Percentiles rank a stretch among this genome's conserved stretches.
Conservation (phyloP, 2,329 filamentous ascomycete species). For the Septoria linicola region DNA sequence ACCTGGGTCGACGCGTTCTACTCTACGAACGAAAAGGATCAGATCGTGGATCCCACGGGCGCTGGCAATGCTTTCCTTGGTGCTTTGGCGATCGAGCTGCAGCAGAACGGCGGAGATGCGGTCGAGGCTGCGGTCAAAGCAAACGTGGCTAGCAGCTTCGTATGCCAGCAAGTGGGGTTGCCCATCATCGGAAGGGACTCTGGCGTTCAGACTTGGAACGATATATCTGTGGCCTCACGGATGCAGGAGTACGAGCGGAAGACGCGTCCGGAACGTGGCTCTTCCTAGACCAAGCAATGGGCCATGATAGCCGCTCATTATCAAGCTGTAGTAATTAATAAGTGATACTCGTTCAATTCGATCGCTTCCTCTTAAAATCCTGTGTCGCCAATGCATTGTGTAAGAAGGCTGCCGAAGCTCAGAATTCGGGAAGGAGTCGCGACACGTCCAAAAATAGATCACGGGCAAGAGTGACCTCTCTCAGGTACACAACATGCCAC, state of each 20-base stretch:
- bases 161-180: slow-evolving; percentile 31
- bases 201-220: slow-evolving; percentile 46
- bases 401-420: no score
- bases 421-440: no score
- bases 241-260: slow-evolving; percentile 31
- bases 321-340: no score
- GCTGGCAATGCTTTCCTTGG: slow-evolving; percentile 36
- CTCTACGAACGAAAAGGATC: slow-evolving; percentile 15
- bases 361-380: no score
- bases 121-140: slow-evolving; percentile 30
- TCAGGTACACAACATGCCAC: neutral
- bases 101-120: slow-evolving; percentile 24
- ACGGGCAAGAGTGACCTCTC: neutral
- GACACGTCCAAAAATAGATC: neutral
- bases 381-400: no score
- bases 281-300: neutral
- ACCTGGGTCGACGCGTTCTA: slow-evolving; percentile 31
- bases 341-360: no score
- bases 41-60: slow-evolving; percentile 34
- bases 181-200: slow-evolving; percentile 28
- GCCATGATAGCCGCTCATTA: no score
- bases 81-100: slow-evolving; percentile 30
- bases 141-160: slow-evolving; percentile 33
- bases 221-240: slow-evolving; percentile 43
- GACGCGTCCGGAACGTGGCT: neutral